phyloP scores from a whole-genome alignment of 345 rosid species.

The Ceriops decandra region DNA sequence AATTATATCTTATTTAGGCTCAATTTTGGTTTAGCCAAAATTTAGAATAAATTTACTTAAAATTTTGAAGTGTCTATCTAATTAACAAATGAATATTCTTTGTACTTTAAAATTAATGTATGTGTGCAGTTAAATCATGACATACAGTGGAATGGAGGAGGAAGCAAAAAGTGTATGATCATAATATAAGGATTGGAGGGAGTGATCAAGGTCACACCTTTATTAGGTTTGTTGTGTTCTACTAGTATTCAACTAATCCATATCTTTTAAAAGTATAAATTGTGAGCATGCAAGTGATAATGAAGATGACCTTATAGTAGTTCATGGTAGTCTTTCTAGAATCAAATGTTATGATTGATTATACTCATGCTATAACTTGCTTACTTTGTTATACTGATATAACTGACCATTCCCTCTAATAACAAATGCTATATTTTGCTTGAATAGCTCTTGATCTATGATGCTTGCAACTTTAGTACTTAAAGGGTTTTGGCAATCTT shows the following conservation, averaged over 20 bases:
- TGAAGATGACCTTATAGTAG: constrained; percentile 40
- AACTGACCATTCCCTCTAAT: constrained; percentile 44
- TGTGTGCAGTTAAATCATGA: too few species aligned
- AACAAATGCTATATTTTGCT: constrained; percentile 47
- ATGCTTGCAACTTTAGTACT: constrained; percentile 50
- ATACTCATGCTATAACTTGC: constrained; percentile 60
- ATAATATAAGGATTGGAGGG: constrained; percentile 47
- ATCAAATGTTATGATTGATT: constrained; percentile 56
- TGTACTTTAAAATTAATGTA: too few species aligned
- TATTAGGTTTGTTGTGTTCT: constrained; percentile 50
- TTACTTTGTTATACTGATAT: constrained; percentile 62
- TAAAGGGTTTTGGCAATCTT: constrained; percentile 53
- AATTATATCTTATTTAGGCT: too few species aligned
- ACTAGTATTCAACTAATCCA: constrained; percentile 58
- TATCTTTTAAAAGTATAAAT: constrained; percentile 56
- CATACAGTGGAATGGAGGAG: too few species aligned
- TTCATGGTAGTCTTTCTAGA: constrained; percentile 45
- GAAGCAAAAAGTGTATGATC: too few species aligned
- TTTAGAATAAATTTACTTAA: too few species aligned
- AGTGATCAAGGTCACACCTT: constrained; percentile 44
- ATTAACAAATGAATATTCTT: too few species aligned
- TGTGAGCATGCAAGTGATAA: constrained; percentile 50
- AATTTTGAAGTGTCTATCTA: too few species aligned
- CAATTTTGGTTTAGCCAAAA: too few species aligned
- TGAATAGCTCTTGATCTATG: constrained; percentile 55